Percentiles rank a stretch among this genome's conserved stretches.
Evolutionary conservation across 108 stramenopile species (phyloP).

Genomic region (Nitzschia palea): DNA sequence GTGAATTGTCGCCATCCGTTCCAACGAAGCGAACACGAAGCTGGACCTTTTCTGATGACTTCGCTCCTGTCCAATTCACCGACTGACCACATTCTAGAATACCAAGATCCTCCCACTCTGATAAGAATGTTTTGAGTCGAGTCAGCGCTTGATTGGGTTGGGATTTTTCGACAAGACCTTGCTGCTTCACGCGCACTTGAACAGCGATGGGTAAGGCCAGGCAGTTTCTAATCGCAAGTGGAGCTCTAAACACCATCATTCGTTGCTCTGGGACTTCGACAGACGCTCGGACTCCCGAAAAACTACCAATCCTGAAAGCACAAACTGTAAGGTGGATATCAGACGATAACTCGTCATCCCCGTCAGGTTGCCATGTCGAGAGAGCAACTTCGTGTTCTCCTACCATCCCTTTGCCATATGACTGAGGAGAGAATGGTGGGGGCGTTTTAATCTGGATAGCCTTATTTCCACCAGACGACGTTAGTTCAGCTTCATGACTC

Average conservation of each 20-base stretch:
- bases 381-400: conserved; percentile 31
- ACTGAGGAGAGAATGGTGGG: conserved; percentile 40
- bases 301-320: conserved; percentile 44
- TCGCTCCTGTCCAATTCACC: conserved; percentile 49
- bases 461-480: background rate
- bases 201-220: conserved; percentile 53
- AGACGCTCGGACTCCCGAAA: conserved; percentile 12
- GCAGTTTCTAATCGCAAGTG: conserved; percentile 42
- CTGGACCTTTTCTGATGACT: conserved; percentile 36
- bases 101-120: conserved; percentile 59
- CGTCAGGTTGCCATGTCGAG: conserved; percentile 4
- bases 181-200: conserved; percentile 42
- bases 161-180: background rate
- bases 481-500: conserved; percentile 17
- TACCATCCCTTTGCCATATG: conserved; percentile 41
- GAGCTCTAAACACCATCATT: conserved; percentile 43
- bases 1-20: conserved; percentile 34
- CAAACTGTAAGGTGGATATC: conserved; percentile 37
- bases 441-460: conserved; percentile 27
- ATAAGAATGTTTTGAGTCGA: background rate
- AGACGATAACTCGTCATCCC: background rate
- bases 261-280: conserved; percentile 48
- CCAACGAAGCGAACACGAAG: conserved; percentile 43
- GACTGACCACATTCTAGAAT: conserved; percentile 41
- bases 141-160: conserved; percentile 1